phyloP scores from a whole-genome alignment of 768 basidiomycete species.

The Ramaria rubella region DNA sequence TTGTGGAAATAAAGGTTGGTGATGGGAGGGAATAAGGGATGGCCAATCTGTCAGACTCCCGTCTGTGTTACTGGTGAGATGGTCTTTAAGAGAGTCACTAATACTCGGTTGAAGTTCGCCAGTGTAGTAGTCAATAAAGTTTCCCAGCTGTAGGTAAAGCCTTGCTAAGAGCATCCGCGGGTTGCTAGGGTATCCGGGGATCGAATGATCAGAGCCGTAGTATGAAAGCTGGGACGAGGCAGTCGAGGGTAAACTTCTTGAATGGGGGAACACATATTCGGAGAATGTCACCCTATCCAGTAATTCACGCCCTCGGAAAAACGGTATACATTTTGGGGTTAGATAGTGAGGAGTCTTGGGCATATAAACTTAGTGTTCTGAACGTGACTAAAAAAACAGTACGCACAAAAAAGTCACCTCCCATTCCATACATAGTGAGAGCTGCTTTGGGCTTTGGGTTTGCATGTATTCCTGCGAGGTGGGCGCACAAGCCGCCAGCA shows the following conservation, averaged over 20 bases:
- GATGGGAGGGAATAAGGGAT: constrained; percentile 24
- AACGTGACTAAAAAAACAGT: background rate
- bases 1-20: constrained; percentile 42
- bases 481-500: constrained; percentile 58
- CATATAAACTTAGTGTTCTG: background rate
- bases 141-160: constrained; percentile 54
- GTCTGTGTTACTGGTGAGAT: background rate
- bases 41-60: background rate
- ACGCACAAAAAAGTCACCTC: constrained; percentile 44
- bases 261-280: constrained; percentile 42
- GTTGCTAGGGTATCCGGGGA: constrained; percentile 55
- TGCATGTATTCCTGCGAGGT: constrained; percentile 50
- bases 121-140: constrained; percentile 53
- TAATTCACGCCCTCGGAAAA: constrained; percentile 50
- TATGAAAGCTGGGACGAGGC: constrained; percentile 43
- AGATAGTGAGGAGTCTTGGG: constrained; percentile 48
- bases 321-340: constrained; percentile 39
- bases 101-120: constrained; percentile 39
- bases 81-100: constrained; percentile 35
- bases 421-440: constrained; percentile 55
- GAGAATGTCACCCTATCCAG: constrained; percentile 42
- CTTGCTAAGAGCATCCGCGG: constrained; percentile 53
- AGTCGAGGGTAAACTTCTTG: constrained; percentile 18
- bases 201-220: constrained; percentile 36
- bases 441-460: constrained; percentile 48